Evolutionary conservation across 768 basidiomycete species (phyloP).

Genomic region (Hericium coralloides): DNA sequence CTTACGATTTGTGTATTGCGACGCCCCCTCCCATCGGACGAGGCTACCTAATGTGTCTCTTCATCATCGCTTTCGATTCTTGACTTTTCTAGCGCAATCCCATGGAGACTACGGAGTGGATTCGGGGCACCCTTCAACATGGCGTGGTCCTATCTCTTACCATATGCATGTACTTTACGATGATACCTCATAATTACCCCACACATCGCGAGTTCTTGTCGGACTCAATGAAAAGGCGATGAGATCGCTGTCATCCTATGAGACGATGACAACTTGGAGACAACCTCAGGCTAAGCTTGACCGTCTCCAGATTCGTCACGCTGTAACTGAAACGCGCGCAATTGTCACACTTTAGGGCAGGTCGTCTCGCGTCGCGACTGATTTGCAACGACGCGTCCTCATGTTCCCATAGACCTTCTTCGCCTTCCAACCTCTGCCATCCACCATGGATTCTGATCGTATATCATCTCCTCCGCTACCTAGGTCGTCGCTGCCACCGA

Average conservation of each 20-base stretch:
- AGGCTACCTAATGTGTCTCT: not conserved
- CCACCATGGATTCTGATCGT: conserved; percentile 45
- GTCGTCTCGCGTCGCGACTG: conserved; percentile 32
- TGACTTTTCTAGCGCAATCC: not conserved
- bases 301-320: not conserved
- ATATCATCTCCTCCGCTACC: conserved; percentile 48
- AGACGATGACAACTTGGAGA: too few relatives aligned
- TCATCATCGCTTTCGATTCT: not conserved
- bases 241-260: too few relatives aligned
- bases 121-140: not conserved
- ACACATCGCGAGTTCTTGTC: too few relatives aligned
- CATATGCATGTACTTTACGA: too few relatives aligned
- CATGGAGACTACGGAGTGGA: not conserved
- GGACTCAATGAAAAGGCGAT: too few relatives aligned
- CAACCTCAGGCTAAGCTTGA: too few relatives aligned
- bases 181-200: too few relatives aligned
- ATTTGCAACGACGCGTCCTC: conserved; percentile 11
- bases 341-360: conserved; percentile 29
- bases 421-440: conserved; percentile 10
- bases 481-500: conserved; percentile 44
- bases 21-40: not conserved
- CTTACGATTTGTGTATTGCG: not conserved
- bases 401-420: conserved; percentile 9
- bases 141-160: too few relatives aligned
- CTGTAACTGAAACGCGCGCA: not conserved